These are phyloP conservation scores for Rhodomyrtus psidioides DNA, from an alignment of 441 rosid species.

Conservation along the genomic window DNA sequence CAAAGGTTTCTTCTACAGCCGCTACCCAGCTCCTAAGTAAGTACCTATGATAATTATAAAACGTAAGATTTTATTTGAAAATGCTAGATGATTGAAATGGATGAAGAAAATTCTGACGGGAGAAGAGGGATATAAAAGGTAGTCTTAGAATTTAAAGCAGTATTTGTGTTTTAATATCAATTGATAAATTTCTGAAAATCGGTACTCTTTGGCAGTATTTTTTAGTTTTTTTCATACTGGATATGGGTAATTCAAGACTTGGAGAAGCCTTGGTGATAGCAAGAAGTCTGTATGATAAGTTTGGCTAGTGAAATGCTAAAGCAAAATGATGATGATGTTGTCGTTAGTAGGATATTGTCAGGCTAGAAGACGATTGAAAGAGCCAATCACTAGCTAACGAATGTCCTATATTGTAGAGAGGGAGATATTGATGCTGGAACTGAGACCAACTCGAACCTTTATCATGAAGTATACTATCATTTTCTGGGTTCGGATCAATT, in stretches of 20 bases:
- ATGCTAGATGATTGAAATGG: not conserved
- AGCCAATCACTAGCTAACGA: not conserved
- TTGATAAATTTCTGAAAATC: not conserved
- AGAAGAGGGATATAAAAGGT: not conserved
- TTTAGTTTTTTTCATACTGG: not conserved
- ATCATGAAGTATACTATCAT: constrained; percentile 80
- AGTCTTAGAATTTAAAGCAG: not conserved
- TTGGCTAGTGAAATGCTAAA: not conserved
- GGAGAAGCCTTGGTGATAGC: not conserved
- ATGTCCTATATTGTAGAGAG: constrained; percentile 37
- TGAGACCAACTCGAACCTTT: constrained; percentile 73
- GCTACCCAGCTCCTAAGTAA: constrained; percentile 87
- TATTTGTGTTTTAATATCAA: not conserved
- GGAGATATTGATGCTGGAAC: constrained; percentile 92
- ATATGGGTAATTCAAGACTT: not conserved
- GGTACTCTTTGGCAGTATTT: not conserved
- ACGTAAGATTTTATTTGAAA: not conserved
- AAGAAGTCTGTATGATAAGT: not conserved
- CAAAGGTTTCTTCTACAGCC: constrained; percentile 90
- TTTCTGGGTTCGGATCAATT: constrained; percentile 74
- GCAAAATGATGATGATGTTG: not conserved
- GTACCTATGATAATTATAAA: constrained; percentile 3
- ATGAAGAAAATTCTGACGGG: not conserved
- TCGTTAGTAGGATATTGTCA: not conserved
- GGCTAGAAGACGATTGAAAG: not conserved